phyloP scores from a whole-genome alignment of 2,329 filamentous ascomycete species.

The Camillea tinctor region DNA sequence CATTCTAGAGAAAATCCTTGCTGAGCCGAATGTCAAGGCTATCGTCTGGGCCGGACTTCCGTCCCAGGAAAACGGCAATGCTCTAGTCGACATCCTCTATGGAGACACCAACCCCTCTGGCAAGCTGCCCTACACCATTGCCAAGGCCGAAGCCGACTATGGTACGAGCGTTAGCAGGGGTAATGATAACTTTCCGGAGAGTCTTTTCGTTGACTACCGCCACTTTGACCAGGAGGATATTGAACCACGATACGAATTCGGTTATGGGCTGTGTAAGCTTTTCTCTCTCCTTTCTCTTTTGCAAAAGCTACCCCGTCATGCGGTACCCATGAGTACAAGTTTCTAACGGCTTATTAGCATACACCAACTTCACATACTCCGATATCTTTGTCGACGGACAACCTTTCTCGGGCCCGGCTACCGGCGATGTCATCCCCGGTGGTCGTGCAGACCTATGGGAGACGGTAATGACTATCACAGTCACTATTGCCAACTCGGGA shows the following conservation, averaged over 20 bases:
- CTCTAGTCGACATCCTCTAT: constrained; percentile 72
- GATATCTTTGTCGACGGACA: constrained; percentile 43
- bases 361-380: constrained; percentile 65
- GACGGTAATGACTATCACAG: constrained; percentile 49
- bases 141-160: constrained; percentile 46
- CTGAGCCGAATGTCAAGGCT: constrained; percentile 68
- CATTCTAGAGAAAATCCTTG: constrained; percentile 57
- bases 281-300: neutral
- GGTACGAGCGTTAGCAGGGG: constrained; percentile 35
- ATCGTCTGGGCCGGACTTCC: constrained; percentile 75
- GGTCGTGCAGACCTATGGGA: constrained; percentile 48
- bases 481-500: constrained; percentile 66
- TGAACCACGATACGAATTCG: constrained; percentile 62
- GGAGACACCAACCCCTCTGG: constrained; percentile 49
- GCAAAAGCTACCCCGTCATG: neutral
- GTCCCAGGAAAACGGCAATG: constrained; percentile 73
- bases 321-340: neutral
- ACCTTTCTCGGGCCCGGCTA: constrained; percentile 39
- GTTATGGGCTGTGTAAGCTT: constrained; percentile 56
- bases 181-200: constrained; percentile 57
- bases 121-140: constrained; percentile 53
- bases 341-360: constrained; percentile 44
- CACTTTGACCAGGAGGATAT: constrained; percentile 59
- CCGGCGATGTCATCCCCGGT: constrained; percentile 40
- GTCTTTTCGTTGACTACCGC: constrained; percentile 63